Conservation (phyloP, 306 rosid species). For the Senna siamea region DNA sequence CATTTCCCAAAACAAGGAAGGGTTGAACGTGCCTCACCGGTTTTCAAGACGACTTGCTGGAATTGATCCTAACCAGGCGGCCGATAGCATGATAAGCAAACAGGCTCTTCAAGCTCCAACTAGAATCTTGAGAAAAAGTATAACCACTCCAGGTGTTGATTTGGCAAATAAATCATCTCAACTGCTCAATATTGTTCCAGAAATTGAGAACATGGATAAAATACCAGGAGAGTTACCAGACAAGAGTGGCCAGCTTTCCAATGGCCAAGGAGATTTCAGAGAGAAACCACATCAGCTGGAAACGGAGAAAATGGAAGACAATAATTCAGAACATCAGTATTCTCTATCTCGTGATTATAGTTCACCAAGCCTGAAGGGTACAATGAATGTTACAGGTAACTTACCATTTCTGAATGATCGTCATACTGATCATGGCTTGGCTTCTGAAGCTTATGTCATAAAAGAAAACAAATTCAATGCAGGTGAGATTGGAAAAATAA, state of each 20-base stretch:
- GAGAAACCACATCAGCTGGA: no score
- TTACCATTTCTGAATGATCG: constrained; percentile 42
- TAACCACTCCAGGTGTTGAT: constrained; percentile 41
- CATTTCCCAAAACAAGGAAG: constrained; percentile 46
- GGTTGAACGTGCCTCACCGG: constrained; percentile 52
- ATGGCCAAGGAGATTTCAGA: no score
- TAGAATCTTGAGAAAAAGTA: constrained; percentile 46
- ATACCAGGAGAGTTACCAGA: no score
- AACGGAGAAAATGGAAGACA: no score
- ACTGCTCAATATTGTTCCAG: constrained; percentile 34
- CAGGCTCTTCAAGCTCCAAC: constrained; percentile 47
- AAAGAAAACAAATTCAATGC: constrained; percentile 38
- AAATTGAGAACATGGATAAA: no score
- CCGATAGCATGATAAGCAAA: constrained; percentile 43
- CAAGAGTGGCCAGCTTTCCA: no score
- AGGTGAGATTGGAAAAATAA: constrained; percentile 35
- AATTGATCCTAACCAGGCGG: constrained; percentile 52
- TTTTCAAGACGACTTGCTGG: constrained; percentile 82
- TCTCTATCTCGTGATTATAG: constrained; percentile 42
- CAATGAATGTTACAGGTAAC: constrained; percentile 55
- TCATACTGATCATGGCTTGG: constrained; percentile 8
- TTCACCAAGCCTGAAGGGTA: constrained; percentile 54
- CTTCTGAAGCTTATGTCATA: constrained; percentile 21
- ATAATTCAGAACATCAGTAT: no score
- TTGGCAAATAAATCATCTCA: constrained; percentile 40